These are phyloP conservation scores for Otatea glauca DNA, from an alignment of 176 grass and related monocot genomes.

Conservation along the genomic window DNA sequence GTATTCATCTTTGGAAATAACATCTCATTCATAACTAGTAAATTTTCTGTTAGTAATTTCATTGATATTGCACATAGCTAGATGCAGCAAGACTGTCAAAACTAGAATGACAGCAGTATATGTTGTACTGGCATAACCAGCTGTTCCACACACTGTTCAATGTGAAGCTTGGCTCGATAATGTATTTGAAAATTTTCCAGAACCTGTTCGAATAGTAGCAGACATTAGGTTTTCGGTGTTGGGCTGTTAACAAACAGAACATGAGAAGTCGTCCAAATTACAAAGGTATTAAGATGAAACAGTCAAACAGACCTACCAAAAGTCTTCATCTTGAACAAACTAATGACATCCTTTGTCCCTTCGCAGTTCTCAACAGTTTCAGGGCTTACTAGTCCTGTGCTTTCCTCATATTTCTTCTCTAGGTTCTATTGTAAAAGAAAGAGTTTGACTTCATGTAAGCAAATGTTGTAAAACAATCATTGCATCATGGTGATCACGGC, in stretches of 20 bases:
- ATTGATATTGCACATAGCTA: slow-evolving; percentile 44
- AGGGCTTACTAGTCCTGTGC: slow-evolving; percentile 65
- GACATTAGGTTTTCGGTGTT: slow-evolving; percentile 27
- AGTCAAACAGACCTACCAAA: slow-evolving; percentile 26
- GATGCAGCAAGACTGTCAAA: slow-evolving; percentile 29
- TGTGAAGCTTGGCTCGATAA: slow-evolving; percentile 8
- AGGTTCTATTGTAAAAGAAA: slow-evolving; percentile 55
- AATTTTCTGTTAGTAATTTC: slow-evolving; percentile 12
- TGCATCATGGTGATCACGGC: no score
- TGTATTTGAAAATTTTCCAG: slow-evolving; percentile 31
- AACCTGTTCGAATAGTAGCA: slow-evolving; percentile 37
- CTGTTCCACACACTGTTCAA: slow-evolving; percentile 36
- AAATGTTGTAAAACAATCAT: slow-evolving; percentile 27
- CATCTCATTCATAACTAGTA: slow-evolving; percentile 32
- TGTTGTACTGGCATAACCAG: slow-evolving; percentile 3
- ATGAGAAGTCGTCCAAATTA: slow-evolving; percentile 19
- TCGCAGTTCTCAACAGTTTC: slow-evolving; percentile 71
- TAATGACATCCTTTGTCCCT: slow-evolving; percentile 53
- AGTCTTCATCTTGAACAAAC: slow-evolving; percentile 55
- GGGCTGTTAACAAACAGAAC: neutral
- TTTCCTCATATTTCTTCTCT: slow-evolving; percentile 82
- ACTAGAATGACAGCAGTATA: slow-evolving; percentile 31
- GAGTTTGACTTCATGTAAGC: slow-evolving; percentile 17
- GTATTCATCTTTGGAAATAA: slow-evolving; percentile 32
- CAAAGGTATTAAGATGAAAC: slow-evolving; percentile 30